These are phyloP conservation scores for Fomitopsis pinicola DNA, from an alignment of 1,284 basidiomycete genomes.

Conservation along the genomic window DNA sequence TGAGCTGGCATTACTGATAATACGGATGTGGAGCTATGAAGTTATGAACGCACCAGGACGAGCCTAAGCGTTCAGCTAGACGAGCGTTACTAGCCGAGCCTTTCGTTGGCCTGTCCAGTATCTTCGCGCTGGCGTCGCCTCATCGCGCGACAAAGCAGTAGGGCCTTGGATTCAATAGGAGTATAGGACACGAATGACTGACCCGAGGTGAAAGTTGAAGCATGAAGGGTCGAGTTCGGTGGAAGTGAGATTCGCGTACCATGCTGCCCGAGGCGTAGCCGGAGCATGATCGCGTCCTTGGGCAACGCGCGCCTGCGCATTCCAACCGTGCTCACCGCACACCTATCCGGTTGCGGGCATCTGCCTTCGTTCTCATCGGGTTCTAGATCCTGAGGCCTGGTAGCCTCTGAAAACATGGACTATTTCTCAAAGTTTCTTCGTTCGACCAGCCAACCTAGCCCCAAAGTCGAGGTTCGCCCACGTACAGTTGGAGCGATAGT, in stretches of 20 bases:
- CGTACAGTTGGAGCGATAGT: background rate
- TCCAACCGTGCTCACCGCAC: background rate
- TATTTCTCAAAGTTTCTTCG: slow-evolving; percentile 81
- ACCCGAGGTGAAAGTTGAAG: background rate
- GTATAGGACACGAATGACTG: too few relatives aligned
- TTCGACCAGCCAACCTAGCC: slow-evolving; percentile 41
- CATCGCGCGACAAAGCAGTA: too few relatives aligned
- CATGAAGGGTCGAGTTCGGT: background rate
- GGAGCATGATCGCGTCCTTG: background rate
- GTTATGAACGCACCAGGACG: too few relatives aligned
- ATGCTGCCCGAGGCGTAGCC: background rate
- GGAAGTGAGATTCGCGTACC: too few relatives aligned
- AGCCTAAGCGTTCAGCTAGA: too few relatives aligned
- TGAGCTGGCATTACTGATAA: background rate
- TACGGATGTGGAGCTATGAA: too few relatives aligned
- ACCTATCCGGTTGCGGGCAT: background rate
- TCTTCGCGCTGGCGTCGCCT: too few relatives aligned
- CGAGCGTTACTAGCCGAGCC: too few relatives aligned
- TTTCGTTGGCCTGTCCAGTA: too few relatives aligned
- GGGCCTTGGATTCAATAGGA: too few relatives aligned
- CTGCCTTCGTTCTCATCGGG: too few relatives aligned
- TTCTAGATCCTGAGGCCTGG: background rate
- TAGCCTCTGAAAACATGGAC: slow-evolving; percentile 46
- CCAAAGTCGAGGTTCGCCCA: slow-evolving; percentile 38
- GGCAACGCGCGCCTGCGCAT: background rate